Percentiles rank a stretch among this genome's conserved stretches.
These are phyloP conservation scores for Cyberlindnera galapagoensis DNA, from an alignment of 805 yeast genomes.

Conservation along the genomic window DNA sequence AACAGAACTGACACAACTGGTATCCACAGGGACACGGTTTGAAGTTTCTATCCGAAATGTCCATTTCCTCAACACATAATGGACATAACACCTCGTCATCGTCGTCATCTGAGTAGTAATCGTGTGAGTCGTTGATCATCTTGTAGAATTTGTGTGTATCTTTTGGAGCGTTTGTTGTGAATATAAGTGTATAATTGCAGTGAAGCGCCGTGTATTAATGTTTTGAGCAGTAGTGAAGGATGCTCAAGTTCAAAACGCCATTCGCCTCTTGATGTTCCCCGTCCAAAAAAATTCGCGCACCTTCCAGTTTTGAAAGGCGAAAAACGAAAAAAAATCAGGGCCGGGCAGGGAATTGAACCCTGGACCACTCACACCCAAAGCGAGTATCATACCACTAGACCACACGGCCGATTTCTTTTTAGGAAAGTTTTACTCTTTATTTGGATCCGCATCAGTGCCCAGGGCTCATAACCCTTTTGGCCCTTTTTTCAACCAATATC, in stretches of 20 bases:
- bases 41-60: conserved; percentile 90
- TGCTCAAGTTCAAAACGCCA: too few species aligned
- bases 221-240: too few species aligned
- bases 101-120: conserved; percentile 66
- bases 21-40: conserved; percentile 99
- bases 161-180: too few species aligned
- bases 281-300: too few species aligned
- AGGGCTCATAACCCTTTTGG: too few species aligned
- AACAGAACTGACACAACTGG: conserved; percentile 97
- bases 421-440: neutral
- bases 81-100: conserved; percentile 71
- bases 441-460: too few species aligned
- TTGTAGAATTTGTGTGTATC: too few species aligned
- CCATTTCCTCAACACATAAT: conserved; percentile 96
- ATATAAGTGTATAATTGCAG: too few species aligned
- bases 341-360: conserved; percentile 16
- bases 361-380: conserved; percentile 14
- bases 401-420: conserved; percentile 4
- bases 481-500: too few species aligned
- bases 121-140: conserved; percentile 34
- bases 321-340: conserved; percentile 5
- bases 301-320: too few species aligned
- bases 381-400: conserved; percentile 8
- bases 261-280: too few species aligned
- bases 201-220: too few species aligned